Base-by-base conservation (phyloP, 768 basidiomycete species). In the Tulasnella sp. region DNA sequence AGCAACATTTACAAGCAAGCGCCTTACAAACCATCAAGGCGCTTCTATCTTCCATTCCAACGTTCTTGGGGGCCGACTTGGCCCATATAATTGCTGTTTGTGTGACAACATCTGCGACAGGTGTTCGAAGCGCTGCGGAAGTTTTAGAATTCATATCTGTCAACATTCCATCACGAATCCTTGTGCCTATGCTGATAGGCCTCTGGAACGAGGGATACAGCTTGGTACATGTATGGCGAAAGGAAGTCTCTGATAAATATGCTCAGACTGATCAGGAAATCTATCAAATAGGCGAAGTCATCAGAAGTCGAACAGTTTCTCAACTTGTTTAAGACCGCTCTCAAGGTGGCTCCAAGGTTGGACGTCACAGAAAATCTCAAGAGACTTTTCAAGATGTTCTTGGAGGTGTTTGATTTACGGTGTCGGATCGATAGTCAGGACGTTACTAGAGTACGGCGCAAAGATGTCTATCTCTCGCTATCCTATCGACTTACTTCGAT, bases 31-130 rank as follows among this genome's bases (percentile, higher is more conserved):
- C 84, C 5, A 72, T 94, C n/a, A 78, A 80, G 27, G 75, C 78
- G n/a, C 72, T 94, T 8, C 74, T 96, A 60, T 72, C 75, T 0
- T 77, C 83, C 1, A 83, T 96, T 29, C 90, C 92, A 0, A 80
- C 83, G 3, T 97, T 98, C 71, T 90, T 87, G 78, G 80, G 83
- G 34, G 61, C 70, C 19, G 87, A 89, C 62, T 67, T 89, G 27
- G 70, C 70, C 0, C 76, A 77, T 59, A 72, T 87, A 17, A 69
- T 82, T 24, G 43, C 21, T 9, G 24, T 24, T 31, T 50, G 46
- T 29, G 12, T 60, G 12, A 24, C 19, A 24, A n/a, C 51, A 9
- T 29, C 31, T 15, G 48, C 12, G n/a, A 29, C 42, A 12, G 50
- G 30, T 7, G 29, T 30, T 43, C 4, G 27, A 1, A 34, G n/a